Percentiles rank a stretch among this genome's conserved stretches.
These are phyloP conservation scores for Cucurbita ficifolia DNA, from an alignment of 306 rosid species.

Conservation along the genomic window DNA sequence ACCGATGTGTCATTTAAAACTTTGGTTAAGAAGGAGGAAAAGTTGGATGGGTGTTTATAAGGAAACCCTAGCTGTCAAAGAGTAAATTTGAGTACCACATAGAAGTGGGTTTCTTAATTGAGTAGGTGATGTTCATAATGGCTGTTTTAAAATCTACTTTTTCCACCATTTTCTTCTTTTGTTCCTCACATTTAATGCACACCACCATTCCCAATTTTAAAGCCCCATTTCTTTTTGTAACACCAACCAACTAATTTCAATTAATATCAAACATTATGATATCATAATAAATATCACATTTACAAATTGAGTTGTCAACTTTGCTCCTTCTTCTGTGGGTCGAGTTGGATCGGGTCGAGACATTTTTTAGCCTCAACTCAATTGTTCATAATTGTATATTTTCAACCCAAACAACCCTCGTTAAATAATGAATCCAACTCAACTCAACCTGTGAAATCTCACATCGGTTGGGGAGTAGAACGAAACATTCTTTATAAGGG, in stretches of 20 bases:
- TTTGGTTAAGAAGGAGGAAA: background rate
- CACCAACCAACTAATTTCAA: background rate
- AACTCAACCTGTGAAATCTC: too few species aligned
- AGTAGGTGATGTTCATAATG: background rate
- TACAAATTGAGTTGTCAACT: background rate
- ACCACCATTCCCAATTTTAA: background rate
- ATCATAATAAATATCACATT: background rate
- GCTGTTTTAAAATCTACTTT: background rate
- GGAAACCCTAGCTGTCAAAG: background rate
- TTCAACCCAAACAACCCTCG: too few species aligned
- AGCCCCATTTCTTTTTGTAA: background rate
- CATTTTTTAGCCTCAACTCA: too few species aligned
- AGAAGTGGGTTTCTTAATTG: background rate
- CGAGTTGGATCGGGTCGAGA: too few species aligned
- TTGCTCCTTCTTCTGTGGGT: background rate
- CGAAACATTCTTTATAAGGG: too few species aligned
- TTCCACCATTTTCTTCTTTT: background rate
- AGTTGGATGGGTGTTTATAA: background rate
- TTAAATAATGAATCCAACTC: too few species aligned
- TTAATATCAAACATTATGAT: background rate
- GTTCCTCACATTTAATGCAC: background rate
- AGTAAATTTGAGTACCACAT: background rate
- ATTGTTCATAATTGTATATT: too few species aligned
- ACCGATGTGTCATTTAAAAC: too few species aligned
- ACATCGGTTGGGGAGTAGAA: too few species aligned